Conservation (phyloP, 805 yeast genomes). For the Ogataea paraovalis region DNA sequence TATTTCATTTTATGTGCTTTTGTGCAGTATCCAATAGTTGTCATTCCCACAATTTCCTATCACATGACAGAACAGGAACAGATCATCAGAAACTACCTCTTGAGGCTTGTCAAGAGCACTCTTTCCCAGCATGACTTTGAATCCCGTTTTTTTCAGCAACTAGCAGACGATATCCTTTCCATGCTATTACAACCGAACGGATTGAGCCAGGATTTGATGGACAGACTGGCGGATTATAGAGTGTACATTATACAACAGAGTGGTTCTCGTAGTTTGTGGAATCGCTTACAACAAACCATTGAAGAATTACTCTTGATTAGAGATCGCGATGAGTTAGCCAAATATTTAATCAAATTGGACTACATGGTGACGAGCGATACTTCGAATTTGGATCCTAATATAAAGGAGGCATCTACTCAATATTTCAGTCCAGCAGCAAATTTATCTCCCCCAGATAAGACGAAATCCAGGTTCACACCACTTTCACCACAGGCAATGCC, state of each 20-base stretch:
- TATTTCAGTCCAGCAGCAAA: too few relatives aligned
- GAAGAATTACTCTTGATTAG: conserved; percentile 17
- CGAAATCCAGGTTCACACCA: neutral
- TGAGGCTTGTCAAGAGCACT: conserved; percentile 15
- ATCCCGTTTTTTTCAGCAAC: conserved; percentile 7
- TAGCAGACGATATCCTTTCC: conserved; percentile 1
- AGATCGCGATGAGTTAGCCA: conserved; percentile 16
- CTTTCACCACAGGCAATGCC: conserved; percentile 6
- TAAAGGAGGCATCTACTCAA: too few relatives aligned
- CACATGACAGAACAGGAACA: conserved; percentile 20
- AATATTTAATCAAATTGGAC: conserved; percentile 21
- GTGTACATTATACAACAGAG: conserved; percentile 6
- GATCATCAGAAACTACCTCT: conserved; percentile 18
- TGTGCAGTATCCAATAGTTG: too few relatives aligned
- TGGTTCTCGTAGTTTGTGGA: conserved; percentile 11
- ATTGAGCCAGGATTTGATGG: conserved; percentile 1
- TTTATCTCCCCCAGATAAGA: neutral
- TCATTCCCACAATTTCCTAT: too few relatives aligned
- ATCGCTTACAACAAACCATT: conserved; percentile 17
- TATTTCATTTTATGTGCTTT: too few relatives aligned
- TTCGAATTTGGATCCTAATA: too few relatives aligned
- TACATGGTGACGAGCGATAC: conserved; percentile 5
- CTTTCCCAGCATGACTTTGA: conserved; percentile 13
- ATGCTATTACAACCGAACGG: neutral
- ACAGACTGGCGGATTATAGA: conserved; percentile 7